Base-by-base conservation (phyloP, 2,329 filamentous ascomycete species). In the Myriosclerotinia scirpicola region DNA sequence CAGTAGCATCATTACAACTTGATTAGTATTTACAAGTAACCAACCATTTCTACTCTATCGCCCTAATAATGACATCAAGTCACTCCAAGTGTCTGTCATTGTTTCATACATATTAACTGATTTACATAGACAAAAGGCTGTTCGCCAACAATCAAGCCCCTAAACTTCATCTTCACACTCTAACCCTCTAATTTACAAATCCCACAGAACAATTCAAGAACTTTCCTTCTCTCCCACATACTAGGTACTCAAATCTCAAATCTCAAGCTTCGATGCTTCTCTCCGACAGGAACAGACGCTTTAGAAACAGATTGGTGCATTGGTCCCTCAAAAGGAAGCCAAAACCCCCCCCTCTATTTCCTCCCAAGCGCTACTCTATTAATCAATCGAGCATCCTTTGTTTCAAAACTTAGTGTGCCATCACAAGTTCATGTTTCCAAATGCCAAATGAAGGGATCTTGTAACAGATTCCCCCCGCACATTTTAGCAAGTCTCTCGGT, bases 361-460 rank as follows among this genome's bases (percentile, higher is more conserved):
- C 30, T 48, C 30, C 53, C 54, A 44, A 26, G 30, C 62, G 62
- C 62, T 26, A 55, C 52, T 12, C 52, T 14, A 14, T 22, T 59
- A 30, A 44, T 59, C 38, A 59, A 46, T 34, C 55, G 26, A 64
- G 38, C 61, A 64, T 64, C 62, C 53, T 58, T 64, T 58, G 62
- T 64, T 64, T 64, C 62, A 48, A 48, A 54, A 22, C 15, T 59
- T 30, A 36, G 34, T 22, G 17, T 52, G 22, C 17, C 34, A 66
- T 34, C 22, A 46, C 50, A 40, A 34, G 34, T 34, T n/a, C 30
- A 30, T 34, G 59, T 44, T 64, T 67, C 54, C 59, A 48, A 15
- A 15, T 15, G 44, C 15, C 17, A 56, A 55, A 53, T 58, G 34
- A 36, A 40, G 34, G 42, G 59, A 46, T 64, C 64, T 22, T 67